These are phyloP conservation scores for Calophaca sinica DNA, from an alignment of 306 rosid genomes.

Conservation along the genomic window DNA sequence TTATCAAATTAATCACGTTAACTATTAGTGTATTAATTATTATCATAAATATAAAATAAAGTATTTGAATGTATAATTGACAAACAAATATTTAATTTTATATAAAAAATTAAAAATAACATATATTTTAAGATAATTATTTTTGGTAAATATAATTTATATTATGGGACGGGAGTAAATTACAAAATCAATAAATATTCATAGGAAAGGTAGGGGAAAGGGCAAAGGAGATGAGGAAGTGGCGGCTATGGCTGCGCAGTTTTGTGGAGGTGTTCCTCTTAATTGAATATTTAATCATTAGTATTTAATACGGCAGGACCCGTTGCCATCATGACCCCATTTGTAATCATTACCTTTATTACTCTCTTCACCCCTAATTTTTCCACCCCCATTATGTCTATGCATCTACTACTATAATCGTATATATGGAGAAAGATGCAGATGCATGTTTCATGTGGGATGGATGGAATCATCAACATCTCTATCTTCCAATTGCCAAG, in stretches of 20 bases:
- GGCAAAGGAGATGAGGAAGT: slow-evolving; percentile 35
- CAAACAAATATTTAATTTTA: too few species aligned
- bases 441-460: slow-evolving; percentile 36
- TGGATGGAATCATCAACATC: not conserved
- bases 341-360: slow-evolving; percentile 58
- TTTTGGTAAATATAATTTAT: too few species aligned
- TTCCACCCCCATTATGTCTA: not conserved
- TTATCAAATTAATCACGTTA: too few species aligned
- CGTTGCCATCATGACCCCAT: slow-evolving; percentile 58
- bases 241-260: slow-evolving; percentile 95
- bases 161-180: too few species aligned
- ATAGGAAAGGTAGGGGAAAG: not conserved
- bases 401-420: not conserved
- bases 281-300: slow-evolving; percentile 46
- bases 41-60: too few species aligned
- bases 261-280: slow-evolving; percentile 5
- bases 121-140: too few species aligned
- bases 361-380: not conserved
- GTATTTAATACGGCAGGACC: slow-evolving; percentile 35
- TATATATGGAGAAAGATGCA: not conserved
- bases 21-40: too few species aligned
- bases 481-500: not conserved
- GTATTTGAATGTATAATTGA: too few species aligned
- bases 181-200: not conserved
- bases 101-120: too few species aligned